Evolutionary conservation across 495 filamentous ascomycete genomes (phyloP), one percentile per base, ranked within the genome.

Genomic region (Hyphodiscus hymeniophilus): DNA sequence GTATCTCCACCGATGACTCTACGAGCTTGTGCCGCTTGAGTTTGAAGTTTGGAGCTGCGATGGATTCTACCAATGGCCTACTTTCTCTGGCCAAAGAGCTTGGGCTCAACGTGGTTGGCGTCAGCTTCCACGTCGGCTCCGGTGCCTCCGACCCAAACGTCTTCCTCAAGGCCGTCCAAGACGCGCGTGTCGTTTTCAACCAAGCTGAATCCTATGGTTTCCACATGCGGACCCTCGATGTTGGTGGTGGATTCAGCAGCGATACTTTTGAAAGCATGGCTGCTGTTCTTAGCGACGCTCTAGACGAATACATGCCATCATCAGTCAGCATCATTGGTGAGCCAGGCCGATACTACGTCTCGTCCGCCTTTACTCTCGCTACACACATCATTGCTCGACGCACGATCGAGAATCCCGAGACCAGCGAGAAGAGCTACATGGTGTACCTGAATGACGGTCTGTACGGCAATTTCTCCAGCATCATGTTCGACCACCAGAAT

Each of bases 401-500:
- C 49, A 87, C 87, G 36, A 80, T 95, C 48, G 73, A 80, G 38
- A 65, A 66, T 42, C 63, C 72, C 36, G 69, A 66, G 18, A 76
- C 69, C 8, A 66, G 73, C 8, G 66, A 76, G 42, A 69, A 71
- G 31, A 86, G 81, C 44, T 95, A 92, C 74, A 96, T 96, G 91
- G 66, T 95, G 22, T 97, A 98, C 63, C 68, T 97, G 55, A 97
- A 97, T 59, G 92, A 97, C 56, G 92, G 92, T 21, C 80, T 96
- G 32, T 99, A 99, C 54, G 91, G 92, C 48, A 96, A 96, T 66
- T 97, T 99, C 66, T 91, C 87, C 50, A 92, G 85, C 76, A 95
- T 96, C 73, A 94, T 99, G 67, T 99, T 95, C 65, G 94, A 97
- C 59, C 94, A 97, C 64, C 94, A 99, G 70, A 75, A 94, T 58